These are phyloP conservation scores for Colletotrichum coccodes DNA, from an alignment of 2,329 filamentous ascomycete species.

Conservation along the genomic window DNA sequence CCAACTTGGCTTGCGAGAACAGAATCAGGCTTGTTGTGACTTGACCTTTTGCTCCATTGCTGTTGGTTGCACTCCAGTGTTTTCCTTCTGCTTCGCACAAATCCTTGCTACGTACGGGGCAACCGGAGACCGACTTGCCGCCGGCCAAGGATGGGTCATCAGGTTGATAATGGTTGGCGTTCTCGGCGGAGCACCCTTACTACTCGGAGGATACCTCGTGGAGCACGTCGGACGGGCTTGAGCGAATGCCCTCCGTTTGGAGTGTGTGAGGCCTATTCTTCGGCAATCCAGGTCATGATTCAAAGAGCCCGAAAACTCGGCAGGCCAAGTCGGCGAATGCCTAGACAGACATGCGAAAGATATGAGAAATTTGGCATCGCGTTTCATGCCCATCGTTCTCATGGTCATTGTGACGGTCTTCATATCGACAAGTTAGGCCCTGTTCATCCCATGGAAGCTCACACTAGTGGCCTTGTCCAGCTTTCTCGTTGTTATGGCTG, in stretches of 20 bases:
- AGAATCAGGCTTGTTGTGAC: constrained; percentile 65
- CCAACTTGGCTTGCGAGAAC: constrained; percentile 63
- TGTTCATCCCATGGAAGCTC: constrained; percentile 81
- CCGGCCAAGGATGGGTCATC: constrained; percentile 74
- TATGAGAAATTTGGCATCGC: constrained; percentile 83
- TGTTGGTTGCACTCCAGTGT: constrained; percentile 76
- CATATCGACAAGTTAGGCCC: constrained; percentile 79
- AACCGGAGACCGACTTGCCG: constrained; percentile 54
- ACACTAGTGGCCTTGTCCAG: constrained; percentile 79
- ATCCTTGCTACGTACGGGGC: constrained; percentile 78
- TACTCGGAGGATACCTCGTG: constrained; percentile 75
- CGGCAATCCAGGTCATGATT: constrained; percentile 85
- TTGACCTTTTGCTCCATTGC: constrained; percentile 71
- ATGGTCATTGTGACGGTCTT: constrained; percentile 73
- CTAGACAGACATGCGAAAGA: constrained; percentile 88
- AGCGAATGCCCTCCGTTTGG: constrained; percentile 76
- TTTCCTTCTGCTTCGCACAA: constrained; percentile 76
- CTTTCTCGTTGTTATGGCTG: constrained; percentile 72
- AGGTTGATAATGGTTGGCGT: constrained; percentile 75
- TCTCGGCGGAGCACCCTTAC: constrained; percentile 73
- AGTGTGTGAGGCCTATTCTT: constrained; percentile 76
- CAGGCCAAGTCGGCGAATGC: constrained; percentile 72
- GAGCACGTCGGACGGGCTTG: constrained; percentile 80
- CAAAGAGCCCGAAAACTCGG: constrained; percentile 72
- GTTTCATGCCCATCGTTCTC: constrained; percentile 78